These are phyloP conservation scores for Fusarium sacchari DNA, from an alignment of 2,329 filamentous ascomycete genomes.

Conservation along the genomic window DNA sequence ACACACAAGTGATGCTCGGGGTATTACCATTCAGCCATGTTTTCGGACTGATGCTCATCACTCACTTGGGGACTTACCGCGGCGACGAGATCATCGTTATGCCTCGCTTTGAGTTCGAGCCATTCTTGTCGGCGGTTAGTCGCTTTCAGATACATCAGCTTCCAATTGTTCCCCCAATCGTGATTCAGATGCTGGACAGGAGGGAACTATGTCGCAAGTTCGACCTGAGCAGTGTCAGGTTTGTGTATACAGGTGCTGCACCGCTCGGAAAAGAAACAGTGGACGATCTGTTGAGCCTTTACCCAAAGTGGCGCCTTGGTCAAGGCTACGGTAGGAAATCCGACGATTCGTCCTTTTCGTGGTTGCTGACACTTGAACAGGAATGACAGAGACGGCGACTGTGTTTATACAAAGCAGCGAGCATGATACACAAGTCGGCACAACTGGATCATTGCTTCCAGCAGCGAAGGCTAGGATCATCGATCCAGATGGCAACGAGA, in stretches of 20 bases:
- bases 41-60: conserved; percentile 78
- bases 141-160: conserved; percentile 15
- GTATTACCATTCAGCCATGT: conserved; percentile 84
- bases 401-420: conserved; percentile 52
- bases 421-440: conserved; percentile 72
- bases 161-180: not conserved
- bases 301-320: conserved; percentile 71
- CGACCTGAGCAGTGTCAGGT: conserved; percentile 14
- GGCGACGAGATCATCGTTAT: conserved; percentile 80
- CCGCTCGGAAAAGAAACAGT: conserved; percentile 77
- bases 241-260: conserved; percentile 60
- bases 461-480: conserved; percentile 71
- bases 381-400: conserved; percentile 41
- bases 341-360: fast-evolving
- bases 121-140: conserved; percentile 57
- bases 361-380: conserved; percentile 61
- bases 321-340: conserved; percentile 73
- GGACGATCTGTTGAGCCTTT: conserved; percentile 67
- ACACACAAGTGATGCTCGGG: conserved; percentile 64
- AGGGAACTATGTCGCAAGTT: not conserved
- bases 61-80: conserved; percentile 71
- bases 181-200: conserved; percentile 10
- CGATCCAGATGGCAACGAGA: conserved; percentile 71
- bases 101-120: conserved; percentile 76
- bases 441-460: conserved; percentile 73